These are phyloP conservation scores for Gossypium davidsonii DNA, from an alignment of 441 rosid species.

Conservation along the genomic window DNA sequence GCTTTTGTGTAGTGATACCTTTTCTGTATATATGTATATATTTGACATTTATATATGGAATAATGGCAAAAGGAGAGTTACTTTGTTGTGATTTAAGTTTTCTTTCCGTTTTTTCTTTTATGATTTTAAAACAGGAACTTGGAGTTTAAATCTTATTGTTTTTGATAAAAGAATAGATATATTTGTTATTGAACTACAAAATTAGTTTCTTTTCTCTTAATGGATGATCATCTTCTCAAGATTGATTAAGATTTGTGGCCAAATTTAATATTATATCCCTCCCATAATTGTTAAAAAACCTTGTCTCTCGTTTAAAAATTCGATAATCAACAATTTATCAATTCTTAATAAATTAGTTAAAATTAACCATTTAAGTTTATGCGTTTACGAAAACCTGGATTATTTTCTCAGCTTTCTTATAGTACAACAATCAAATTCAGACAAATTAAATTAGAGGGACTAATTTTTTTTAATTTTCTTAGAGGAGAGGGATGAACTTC, in stretches of 20 bases:
- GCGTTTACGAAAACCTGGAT: no score
- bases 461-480: no score
- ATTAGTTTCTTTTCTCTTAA: background rate
- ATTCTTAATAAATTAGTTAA: no score
- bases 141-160: background rate
- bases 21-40: constrained; percentile 8
- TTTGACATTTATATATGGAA: no score
- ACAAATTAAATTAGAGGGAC: no score
- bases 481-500: no score
- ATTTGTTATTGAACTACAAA: background rate
- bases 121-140: background rate
- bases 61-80: background rate
- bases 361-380: no score
- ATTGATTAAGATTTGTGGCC: background rate
- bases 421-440: no score
- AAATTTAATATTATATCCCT: background rate
- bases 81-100: background rate
- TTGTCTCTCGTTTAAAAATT: no score
- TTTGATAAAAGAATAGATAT: background rate
- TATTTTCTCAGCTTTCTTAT: no score
- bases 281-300: background rate
- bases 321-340: no score
- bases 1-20: constrained; percentile 13
- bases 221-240: background rate
- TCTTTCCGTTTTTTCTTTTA: background rate